Evolutionary conservation across 1,139 yeast species (phyloP).

Genomic region (Debaryomycetaceae sp.): DNA sequence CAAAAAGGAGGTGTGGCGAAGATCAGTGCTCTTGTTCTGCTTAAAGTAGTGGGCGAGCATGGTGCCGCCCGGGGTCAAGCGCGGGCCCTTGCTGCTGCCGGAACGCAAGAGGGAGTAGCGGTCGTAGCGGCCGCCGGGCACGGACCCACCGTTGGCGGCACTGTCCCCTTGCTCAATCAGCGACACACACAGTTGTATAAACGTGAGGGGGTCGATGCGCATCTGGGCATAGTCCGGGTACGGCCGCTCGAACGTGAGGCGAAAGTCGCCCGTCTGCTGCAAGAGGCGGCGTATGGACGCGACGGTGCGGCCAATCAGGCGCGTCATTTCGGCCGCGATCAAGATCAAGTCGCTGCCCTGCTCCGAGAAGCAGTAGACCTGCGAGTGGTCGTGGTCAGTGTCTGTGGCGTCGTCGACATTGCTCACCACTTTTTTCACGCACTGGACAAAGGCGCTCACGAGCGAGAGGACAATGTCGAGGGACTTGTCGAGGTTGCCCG

Average conservation of each 20-base stretch:
- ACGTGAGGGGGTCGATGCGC: constrained; percentile 51
- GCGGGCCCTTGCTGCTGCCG: constrained; percentile 42
- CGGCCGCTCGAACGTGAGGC: constrained; percentile 49
- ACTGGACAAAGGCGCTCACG: constrained; percentile 55
- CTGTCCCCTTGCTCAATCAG: constrained; percentile 28
- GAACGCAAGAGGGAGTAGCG: constrained; percentile 55
- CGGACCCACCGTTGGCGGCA: constrained; percentile 12
- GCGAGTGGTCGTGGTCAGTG: constrained; percentile 60
- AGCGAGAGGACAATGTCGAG: constrained; percentile 47
- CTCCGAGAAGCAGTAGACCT: constrained; percentile 49
- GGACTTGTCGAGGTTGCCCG: constrained; percentile 41
- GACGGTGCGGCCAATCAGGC: constrained; percentile 40
- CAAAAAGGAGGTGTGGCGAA: constrained; percentile 30
- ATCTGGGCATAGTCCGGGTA: constrained; percentile 62
- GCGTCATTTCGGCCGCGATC: constrained; percentile 55
- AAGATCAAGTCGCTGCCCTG: constrained; percentile 60
- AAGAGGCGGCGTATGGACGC: constrained; percentile 30
- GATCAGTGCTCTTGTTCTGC: constrained; percentile 9
- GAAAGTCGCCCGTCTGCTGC: constrained; percentile 62
- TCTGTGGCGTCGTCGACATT: constrained; percentile 36
- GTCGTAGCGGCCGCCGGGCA: constrained; percentile 10
- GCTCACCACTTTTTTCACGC: constrained; percentile 52
- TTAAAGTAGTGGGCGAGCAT: constrained; percentile 40
- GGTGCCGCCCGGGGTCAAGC: constrained; percentile 50
- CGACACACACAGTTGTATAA: constrained; percentile 49